Percentiles rank a stretch among this genome's conserved stretches.
Conservation (phyloP, 768 basidiomycete genomes). For the Erythrobasidium yunnanense region DNA sequence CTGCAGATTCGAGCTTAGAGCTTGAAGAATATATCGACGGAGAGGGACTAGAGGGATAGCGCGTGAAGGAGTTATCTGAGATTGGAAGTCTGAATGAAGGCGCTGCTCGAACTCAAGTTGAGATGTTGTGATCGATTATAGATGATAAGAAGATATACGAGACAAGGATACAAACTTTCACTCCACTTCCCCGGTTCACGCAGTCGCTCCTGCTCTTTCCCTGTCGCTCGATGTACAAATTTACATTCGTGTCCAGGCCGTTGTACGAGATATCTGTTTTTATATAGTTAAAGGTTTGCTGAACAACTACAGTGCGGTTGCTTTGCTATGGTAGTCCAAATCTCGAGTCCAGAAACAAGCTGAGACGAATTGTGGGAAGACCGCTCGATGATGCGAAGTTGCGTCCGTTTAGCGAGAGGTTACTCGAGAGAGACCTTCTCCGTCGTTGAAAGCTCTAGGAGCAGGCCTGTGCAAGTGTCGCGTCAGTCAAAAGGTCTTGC, state of each 20-base stretch:
- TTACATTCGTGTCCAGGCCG: no score
- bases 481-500: not conserved
- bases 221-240: no score
- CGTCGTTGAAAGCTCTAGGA: constrained; percentile 13
- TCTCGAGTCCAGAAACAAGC: no score
- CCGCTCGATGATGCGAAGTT: not conserved
- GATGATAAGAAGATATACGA: not conserved
- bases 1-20: not conserved
- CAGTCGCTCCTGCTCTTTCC: no score
- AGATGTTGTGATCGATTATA: not conserved
- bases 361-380: not conserved
- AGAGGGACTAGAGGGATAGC: not conserved
- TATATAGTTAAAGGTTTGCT: no score
- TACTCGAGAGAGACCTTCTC: constrained; percentile 10
- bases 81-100: not conserved
- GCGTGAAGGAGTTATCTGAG: not conserved
- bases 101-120: not conserved
- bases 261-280: no score
- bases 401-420: not conserved
- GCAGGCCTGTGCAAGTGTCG: constrained; percentile 4
- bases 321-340: no score
- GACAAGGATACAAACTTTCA: not conserved
- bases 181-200: no score
- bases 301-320: no score
- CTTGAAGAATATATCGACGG: no score